Evolutionary conservation across 2,329 filamentous ascomycete species (phyloP).

Genomic region (Diaporthe destruens): DNA sequence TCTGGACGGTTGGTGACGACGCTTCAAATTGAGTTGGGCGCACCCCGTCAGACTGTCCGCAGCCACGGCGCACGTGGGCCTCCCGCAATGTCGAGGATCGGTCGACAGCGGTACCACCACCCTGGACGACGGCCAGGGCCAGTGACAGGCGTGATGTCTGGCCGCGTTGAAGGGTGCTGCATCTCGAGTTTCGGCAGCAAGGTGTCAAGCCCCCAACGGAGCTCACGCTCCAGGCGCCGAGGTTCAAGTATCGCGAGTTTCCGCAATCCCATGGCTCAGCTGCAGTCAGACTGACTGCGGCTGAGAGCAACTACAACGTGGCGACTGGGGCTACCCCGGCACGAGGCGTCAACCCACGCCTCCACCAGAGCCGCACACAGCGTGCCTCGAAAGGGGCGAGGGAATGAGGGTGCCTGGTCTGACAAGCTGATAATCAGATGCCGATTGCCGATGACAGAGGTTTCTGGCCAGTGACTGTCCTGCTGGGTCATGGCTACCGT

Average conservation of each 20-base stretch:
- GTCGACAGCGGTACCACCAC: conserved; percentile 4
- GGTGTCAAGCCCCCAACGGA: conserved; percentile 9
- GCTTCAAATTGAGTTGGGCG: conserved; percentile 5
- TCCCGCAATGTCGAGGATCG: neutral
- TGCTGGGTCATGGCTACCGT: neutral
- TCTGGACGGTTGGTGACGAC: conserved; percentile 9
- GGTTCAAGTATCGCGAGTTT: conserved; percentile 9
- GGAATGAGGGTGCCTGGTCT: conserved; percentile 14
- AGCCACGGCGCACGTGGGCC: conserved; percentile 9
- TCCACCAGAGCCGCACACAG: conserved; percentile 1
- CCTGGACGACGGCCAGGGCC: neutral
- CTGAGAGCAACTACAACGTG: conserved; percentile 20
- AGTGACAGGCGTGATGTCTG: neutral
- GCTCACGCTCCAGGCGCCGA: neutral
- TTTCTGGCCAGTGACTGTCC: conserved; percentile 17
- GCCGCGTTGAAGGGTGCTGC: neutral
- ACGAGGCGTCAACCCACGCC: conserved; percentile 10
- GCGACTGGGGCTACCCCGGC: conserved; percentile 24
- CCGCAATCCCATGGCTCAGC: conserved; percentile 9
- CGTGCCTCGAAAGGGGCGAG: neutral
- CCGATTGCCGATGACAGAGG: conserved; percentile 6
- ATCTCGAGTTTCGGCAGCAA: conserved; percentile 16
- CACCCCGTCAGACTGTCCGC: conserved; percentile 5
- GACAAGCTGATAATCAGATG: conserved; percentile 6
- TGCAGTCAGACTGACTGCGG: conserved; percentile 30